Evolutionary conservation across 805 yeast species (phyloP).

Genomic region (Lipomyces mesembrius): DNA sequence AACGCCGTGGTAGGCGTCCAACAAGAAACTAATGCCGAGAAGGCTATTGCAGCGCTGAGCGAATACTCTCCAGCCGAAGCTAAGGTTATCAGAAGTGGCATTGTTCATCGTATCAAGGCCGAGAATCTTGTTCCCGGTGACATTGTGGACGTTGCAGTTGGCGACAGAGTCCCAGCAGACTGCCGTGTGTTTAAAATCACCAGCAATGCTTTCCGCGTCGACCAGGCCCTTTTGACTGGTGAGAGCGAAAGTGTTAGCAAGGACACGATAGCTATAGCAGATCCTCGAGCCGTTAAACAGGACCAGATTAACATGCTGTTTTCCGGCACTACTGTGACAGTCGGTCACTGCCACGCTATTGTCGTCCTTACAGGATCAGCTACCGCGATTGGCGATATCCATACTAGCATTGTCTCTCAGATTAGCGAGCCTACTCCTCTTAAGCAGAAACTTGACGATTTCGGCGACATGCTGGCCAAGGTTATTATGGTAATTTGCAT

Average conservation of each 20-base stretch:
- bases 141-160: slow-evolving; percentile 49
- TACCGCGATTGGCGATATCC: slow-evolving; percentile 53
- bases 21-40: slow-evolving; percentile 57
- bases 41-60: slow-evolving; percentile 56
- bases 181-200: slow-evolving; percentile 45
- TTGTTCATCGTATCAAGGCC: slow-evolving; percentile 50
- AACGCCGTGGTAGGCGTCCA: slow-evolving; percentile 57
- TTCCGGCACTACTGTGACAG: slow-evolving; percentile 49
- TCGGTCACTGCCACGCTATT: slow-evolving; percentile 52
- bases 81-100: slow-evolving; percentile 52
- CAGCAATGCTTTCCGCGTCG: slow-evolving; percentile 50
- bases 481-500: slow-evolving; percentile 54
- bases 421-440: slow-evolving; percentile 48
- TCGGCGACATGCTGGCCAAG: slow-evolving; percentile 51
- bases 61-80: slow-evolving; percentile 56
- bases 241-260: slow-evolving; percentile 50
- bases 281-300: slow-evolving; percentile 48
- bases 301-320: slow-evolving; percentile 44
- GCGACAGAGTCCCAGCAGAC: slow-evolving; percentile 54
- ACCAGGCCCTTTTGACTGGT: slow-evolving; percentile 50
- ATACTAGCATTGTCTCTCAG: slow-evolving; percentile 48
- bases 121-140: slow-evolving; percentile 52
- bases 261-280: slow-evolving; percentile 40
- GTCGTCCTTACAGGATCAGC: slow-evolving; percentile 49
- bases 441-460: slow-evolving; percentile 48